Evolutionary conservation across 345 rosid genomes (phyloP).

Genomic region (Syzygium aromaticum): DNA sequence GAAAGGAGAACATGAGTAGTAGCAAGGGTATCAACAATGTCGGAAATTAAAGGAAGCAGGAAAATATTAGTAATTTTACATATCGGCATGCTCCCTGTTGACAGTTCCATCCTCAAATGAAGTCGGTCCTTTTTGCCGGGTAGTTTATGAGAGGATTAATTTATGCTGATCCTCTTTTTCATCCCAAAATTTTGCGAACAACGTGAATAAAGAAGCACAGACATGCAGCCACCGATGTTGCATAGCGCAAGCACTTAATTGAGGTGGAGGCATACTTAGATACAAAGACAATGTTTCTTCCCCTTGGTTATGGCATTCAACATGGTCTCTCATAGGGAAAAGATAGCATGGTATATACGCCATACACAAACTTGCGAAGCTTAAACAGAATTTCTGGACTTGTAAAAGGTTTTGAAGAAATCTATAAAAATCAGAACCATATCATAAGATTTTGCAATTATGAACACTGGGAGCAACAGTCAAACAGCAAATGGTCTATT

Average conservation of each 20-base stretch:
- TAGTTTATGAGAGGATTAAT: too few species aligned
- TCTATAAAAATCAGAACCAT: not conserved
- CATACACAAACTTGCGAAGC: not conserved
- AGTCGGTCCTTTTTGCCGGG: too few species aligned
- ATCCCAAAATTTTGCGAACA: too few species aligned
- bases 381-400: not conserved
- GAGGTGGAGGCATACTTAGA: too few species aligned
- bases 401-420: not conserved
- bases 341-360: not conserved
- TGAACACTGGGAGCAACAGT: not conserved
- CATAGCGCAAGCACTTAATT: too few species aligned
- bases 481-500: not conserved
- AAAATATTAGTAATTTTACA: not conserved
- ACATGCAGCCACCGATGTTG: too few species aligned
- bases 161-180: too few species aligned
- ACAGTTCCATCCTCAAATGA: too few species aligned
- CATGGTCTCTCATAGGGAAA: not conserved
- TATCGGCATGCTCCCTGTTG: too few species aligned
- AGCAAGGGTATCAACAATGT: too few species aligned
- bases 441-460: not conserved
- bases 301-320: not conserved
- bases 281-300: not conserved
- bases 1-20: too few species aligned
- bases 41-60: not conserved
- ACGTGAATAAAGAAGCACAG: too few species aligned